Base-by-base conservation (phyloP, 2,329 filamentous ascomycete genomes). In the Ambrosiella cleistominuta region DNA sequence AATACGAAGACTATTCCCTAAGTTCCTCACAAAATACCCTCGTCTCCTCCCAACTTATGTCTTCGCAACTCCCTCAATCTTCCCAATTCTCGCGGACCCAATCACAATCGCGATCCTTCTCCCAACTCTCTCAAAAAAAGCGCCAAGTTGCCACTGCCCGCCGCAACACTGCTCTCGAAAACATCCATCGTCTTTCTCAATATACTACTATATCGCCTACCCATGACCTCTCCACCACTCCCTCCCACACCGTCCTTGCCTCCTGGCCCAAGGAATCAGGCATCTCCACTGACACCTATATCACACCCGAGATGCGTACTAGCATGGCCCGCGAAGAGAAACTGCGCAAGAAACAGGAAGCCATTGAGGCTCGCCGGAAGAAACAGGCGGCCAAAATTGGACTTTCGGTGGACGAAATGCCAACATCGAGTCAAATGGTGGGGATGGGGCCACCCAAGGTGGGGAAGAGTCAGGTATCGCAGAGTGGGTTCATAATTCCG, bases 191-290 rank as follows among this genome's bases (percentile, higher is more conserved):
- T 12, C 51, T 53, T n/a, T 53, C 51, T 2, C 35, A 37, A 12
- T 53, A 53, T 13, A 53, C 51, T 11, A n/a, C 15, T n/a, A 38
- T 53, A 8, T 47, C 44, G 13, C 27, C 13, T 7, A 36, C 15
- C 27, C 3, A 9, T 17, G 17, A 12, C 39, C 62, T 64, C 35
- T 65, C 67, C 1, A 56, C 49, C 12, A 51, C 45, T 9, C 15
- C 60, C 4, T 63, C 59, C 15, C 62, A 63, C 56, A 64, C 61
- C 3, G 59, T 72, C 1, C 63, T 74, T 1, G 65, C 68, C 4
- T 67, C 67, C 61, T 74, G 72, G 72, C 71, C 71, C 1, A 63
- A 65, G 1, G 66, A 71, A 52, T 68, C 68, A 7, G 71, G 70
- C 15, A 63, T 68, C 2, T 64, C 66, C 15, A 67, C 66, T 1